Percentiles rank a stretch among this genome's conserved stretches.
phyloP scores from a whole-genome alignment of 208 protist genomes.

The Leishmania arabica region DNA sequence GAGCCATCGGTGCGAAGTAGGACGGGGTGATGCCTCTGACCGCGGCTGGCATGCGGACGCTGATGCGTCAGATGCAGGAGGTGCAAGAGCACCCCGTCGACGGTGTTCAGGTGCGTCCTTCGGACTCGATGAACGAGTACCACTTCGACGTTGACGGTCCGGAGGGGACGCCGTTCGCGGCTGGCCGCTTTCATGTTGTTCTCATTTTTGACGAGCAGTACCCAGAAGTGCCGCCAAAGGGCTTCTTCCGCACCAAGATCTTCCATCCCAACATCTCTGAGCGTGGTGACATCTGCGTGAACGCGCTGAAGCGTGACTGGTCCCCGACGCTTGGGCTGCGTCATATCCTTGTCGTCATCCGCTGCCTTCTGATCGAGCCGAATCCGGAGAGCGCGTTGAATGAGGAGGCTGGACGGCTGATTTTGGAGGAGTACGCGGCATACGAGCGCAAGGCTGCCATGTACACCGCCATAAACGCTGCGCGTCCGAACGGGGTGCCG shows the following conservation, averaged over 20 bases:
- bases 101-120: constrained; percentile 85
- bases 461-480: constrained; percentile 80
- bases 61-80: constrained; percentile 87
- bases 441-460: constrained; percentile 84
- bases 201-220: constrained; percentile 94
- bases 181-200: constrained; percentile 92
- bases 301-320: constrained; percentile 99
- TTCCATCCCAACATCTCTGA: constrained; percentile 99
- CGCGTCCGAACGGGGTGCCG: constrained; percentile 35
- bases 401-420: constrained; percentile 97
- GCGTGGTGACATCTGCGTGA: constrained; percentile 99
- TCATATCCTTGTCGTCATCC: constrained; percentile 96
- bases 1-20: neutral
- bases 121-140: constrained; percentile 93
- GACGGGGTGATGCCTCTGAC: constrained; percentile 63
- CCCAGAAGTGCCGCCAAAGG: constrained; percentile 96
- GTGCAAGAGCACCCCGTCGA: constrained; percentile 80
- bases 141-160: constrained; percentile 94
- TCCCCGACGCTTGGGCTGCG: constrained; percentile 90
- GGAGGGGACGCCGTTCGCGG: constrained; percentile 95
- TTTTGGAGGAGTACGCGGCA: constrained; percentile 96
- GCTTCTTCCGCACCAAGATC: constrained; percentile 98
- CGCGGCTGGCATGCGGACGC: constrained; percentile 73
- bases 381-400: constrained; percentile 99
- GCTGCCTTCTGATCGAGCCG: constrained; percentile 97